Evolutionary conservation across 2,329 filamentous ascomycete genomes (phyloP).

Genomic region (Fusarium sp.): DNA sequence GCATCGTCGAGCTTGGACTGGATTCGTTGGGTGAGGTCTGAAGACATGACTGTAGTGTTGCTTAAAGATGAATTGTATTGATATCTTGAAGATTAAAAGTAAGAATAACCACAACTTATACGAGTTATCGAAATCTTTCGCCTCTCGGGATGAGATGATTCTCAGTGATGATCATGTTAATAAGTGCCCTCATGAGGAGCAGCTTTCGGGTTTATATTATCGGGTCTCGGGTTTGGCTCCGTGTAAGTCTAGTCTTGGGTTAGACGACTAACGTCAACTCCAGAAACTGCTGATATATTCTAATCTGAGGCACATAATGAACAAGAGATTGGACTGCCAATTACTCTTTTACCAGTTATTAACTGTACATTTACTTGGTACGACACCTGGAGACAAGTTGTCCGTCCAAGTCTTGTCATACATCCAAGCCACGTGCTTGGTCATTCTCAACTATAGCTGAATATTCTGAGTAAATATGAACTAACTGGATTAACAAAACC

Average conservation of each 20-base stretch:
- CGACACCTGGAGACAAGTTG: background rate
- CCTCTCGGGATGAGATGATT: slow-evolving; percentile 18
- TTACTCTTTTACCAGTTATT: background rate
- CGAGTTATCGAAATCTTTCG: background rate
- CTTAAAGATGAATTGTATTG: background rate
- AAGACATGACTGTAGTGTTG: slow-evolving; percentile 25
- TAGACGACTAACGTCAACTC: background rate
- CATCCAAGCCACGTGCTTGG: background rate
- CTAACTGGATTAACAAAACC: too few relatives aligned
- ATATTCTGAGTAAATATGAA: background rate
- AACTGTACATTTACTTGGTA: background rate
- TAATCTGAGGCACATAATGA: fast-evolving
- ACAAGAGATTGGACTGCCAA: background rate
- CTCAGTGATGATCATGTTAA: background rate
- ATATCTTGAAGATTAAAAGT: background rate
- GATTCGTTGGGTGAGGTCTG: slow-evolving; percentile 33
- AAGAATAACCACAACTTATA: background rate
- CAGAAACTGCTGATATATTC: too few relatives aligned
- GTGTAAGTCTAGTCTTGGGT: background rate
- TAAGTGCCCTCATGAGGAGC: background rate
- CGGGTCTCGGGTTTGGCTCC: slow-evolving; percentile 37
- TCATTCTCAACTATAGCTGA: background rate
- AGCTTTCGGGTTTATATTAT: slow-evolving; percentile 25
- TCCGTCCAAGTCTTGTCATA: background rate
- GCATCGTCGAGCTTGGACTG: slow-evolving; percentile 49